Evolutionary conservation across 2,329 filamentous ascomycete genomes (phyloP), one percentile per base, ranked within the genome.

Genomic region (Domatiomyces catenatus): DNA sequence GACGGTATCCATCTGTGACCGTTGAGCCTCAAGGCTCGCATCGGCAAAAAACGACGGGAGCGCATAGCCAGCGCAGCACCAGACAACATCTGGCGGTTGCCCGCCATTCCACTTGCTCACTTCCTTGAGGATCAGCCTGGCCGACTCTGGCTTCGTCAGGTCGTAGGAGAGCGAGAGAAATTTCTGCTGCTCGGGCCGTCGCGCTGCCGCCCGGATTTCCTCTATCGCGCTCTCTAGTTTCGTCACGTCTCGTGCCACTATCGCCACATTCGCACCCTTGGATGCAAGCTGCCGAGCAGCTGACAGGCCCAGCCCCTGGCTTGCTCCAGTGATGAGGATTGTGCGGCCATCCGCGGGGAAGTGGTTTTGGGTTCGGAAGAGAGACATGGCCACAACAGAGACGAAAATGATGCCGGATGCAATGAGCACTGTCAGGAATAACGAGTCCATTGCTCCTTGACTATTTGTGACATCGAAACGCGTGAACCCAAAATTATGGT

Each of bases 331-430:
- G 48, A 98, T 73, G 50, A 96, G 73, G 48, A 93, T 75, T 1
- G 89, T 94, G 88, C 94, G 59, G 8, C 87, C 87, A 60, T 88
- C 80, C 8, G 95, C 85, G 48, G 81, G 79, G 71, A 96, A 87
- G 55, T 87, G 76, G 64, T 94, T 87, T 39, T 15, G 8, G 59
- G 76, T 82, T 46, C 58, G 51, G 8, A 59, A 58, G 45, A 67
- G 64, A 51, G 69, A 59, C 69, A 71, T 57, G 48, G 48, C 42
- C 4, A 53, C 19, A 20, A 52, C n/a, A 52, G 51, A 48, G 58
- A 56, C 44, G 52, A 52, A 52, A 53, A 47, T 18, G 45, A 39
- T 12, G 32, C 10, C 32, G 1, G 12, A 39, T 2, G 12, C 32
- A 15, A 39, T 15, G 32, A 39, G 8, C 12, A 39, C 4, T 15